phyloP scores from a whole-genome alignment of 768 basidiomycete genomes.

The Lactarius hengduanensis region DNA sequence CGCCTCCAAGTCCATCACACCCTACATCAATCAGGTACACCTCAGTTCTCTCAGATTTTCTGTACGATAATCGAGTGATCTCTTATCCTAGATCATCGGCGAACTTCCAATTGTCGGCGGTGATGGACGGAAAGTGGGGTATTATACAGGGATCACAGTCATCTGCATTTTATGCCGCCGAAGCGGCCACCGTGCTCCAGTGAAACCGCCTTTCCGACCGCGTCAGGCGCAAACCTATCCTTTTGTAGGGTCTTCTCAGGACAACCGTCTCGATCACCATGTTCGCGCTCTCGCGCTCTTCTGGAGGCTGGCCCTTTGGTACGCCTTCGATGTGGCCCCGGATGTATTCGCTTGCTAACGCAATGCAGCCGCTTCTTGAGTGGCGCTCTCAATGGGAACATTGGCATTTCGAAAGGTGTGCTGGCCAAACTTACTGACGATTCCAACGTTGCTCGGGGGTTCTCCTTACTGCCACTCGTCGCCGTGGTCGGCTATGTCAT shows the following conservation, averaged over 20 bases:
- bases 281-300: conserved; percentile 39
- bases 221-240: conserved; percentile 41
- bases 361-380: background rate
- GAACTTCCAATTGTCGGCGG: conserved; percentile 44
- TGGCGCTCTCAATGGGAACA: background rate
- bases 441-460: conserved; percentile 48
- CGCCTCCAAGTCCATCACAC: conserved; percentile 7
- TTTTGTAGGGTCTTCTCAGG: conserved; percentile 40
- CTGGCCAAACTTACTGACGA: conserved; percentile 53
- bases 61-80: background rate
- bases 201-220: conserved; percentile 47
- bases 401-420: conserved; percentile 54
- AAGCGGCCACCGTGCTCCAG: conserved; percentile 39
- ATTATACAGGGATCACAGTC: no score
- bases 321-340: background rate
- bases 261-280: conserved; percentile 24
- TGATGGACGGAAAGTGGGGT: conserved; percentile 36
- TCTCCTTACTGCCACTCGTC: conserved; percentile 33
- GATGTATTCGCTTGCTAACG: background rate
- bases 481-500: background rate
- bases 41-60: no score
- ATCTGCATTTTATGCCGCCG: conserved; percentile 47
- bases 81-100: conserved; percentile 39
- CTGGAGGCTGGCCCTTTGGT: conserved; percentile 31
- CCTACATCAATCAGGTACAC: conserved; percentile 41